Evolutionary conservation across 2,329 filamentous ascomycete genomes (phyloP).

Genomic region (Lizonia empirigonia): DNA sequence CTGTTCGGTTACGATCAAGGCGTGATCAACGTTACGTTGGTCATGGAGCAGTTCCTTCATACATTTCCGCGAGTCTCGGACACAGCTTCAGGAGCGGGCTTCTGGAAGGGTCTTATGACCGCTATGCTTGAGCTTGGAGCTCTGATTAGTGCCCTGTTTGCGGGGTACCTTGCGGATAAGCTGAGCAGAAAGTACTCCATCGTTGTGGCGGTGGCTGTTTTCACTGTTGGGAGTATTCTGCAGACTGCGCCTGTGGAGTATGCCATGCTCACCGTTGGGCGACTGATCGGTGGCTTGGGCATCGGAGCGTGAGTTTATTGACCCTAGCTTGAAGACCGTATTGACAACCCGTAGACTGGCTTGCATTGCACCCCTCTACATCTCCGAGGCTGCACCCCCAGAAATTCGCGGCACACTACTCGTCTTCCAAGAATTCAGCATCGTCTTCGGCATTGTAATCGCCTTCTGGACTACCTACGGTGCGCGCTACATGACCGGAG

Average conservation of each 20-base stretch:
- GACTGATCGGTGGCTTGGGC: constrained; percentile 58
- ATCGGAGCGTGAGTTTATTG: constrained; percentile 54
- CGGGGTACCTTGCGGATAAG: constrained; percentile 57
- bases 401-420: constrained; percentile 57
- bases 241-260: constrained; percentile 59
- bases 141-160: constrained; percentile 47
- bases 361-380: constrained; percentile 58
- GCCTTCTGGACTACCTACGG: constrained; percentile 63
- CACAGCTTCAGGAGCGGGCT: constrained; percentile 51
- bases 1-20: constrained; percentile 59
- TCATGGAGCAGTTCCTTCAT: constrained; percentile 59
- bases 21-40: constrained; percentile 54
- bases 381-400: constrained; percentile 58
- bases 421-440: constrained; percentile 56
- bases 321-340: not conserved
- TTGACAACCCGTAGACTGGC: constrained; percentile 30
- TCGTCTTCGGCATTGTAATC: constrained; percentile 56
- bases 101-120: constrained; percentile 56
- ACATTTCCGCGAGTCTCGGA: constrained; percentile 53
- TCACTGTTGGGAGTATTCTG: constrained; percentile 57
- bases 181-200: constrained; percentile 60
- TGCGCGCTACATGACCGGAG: constrained; percentile 51
- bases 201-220: constrained; percentile 57
- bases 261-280: constrained; percentile 57
- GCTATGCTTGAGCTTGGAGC: constrained; percentile 63